Conservation (phyloP, 176 grass and related monocot species). For the Paspalum vaginatum region DNA sequence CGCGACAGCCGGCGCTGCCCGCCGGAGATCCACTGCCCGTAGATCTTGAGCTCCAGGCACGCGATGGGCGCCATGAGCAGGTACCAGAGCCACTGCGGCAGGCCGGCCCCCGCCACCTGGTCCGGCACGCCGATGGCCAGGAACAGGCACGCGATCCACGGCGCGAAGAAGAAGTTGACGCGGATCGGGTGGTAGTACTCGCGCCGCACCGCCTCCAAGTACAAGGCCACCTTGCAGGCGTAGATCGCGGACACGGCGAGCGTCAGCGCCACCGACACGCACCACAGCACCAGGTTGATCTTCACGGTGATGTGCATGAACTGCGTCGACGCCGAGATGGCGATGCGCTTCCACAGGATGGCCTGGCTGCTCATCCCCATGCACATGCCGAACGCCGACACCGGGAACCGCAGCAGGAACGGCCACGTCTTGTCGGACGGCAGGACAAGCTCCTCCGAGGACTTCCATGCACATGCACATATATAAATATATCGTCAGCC, state of each 20-base stretch:
- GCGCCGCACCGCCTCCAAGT: slow-evolving; percentile 81
- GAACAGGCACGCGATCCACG: slow-evolving; percentile 93
- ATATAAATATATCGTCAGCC: too few relatives aligned
- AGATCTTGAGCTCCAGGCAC: slow-evolving; percentile 92
- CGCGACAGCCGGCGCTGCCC: slow-evolving; percentile 75
- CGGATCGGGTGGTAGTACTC: slow-evolving; percentile 95
- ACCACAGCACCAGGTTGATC: slow-evolving; percentile 87
- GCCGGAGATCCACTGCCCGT: slow-evolving; percentile 97
- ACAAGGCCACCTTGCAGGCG: slow-evolving; percentile 70
- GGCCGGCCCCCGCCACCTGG: slow-evolving; percentile 21
- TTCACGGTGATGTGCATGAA: slow-evolving; percentile 75
- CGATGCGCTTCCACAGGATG: slow-evolving; percentile 81
- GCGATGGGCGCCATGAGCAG: slow-evolving; percentile 81
- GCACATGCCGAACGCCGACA: slow-evolving; percentile 87
- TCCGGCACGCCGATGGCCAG: slow-evolving; percentile 74
- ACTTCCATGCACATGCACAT: slow-evolving; percentile 34
- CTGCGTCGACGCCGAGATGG: slow-evolving; percentile 68
- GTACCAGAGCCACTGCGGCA: slow-evolving; percentile 73
- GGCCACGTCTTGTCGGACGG: slow-evolving; percentile 89
- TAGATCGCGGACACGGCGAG: slow-evolving; percentile 54
- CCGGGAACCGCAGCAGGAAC: slow-evolving; percentile 93
- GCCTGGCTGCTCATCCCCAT: slow-evolving; percentile 92
- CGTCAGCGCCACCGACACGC: slow-evolving; percentile 61
- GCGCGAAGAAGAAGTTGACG: slow-evolving; percentile 98
- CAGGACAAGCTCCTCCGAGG: slow-evolving; percentile 71